Evolutionary conservation across 2,329 filamentous ascomycete genomes (phyloP), one percentile per base, ranked within the genome.

Genomic region (Microdochium nivale): DNA sequence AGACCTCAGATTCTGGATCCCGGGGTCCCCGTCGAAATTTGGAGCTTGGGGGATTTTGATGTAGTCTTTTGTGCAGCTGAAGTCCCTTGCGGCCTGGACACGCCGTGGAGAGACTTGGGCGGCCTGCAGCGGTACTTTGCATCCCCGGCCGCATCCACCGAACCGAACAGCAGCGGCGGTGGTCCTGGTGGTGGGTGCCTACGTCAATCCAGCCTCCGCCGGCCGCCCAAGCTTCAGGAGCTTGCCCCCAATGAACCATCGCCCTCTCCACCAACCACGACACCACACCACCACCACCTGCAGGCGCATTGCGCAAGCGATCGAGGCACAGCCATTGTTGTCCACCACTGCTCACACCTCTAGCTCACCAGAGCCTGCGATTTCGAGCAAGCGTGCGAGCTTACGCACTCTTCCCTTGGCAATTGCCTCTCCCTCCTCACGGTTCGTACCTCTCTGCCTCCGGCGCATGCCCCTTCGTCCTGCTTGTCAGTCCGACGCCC

Each of bases 281-380:
- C 21, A 44, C 40, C 40, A 44, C 40, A 8, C 5, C 40, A 44
- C 33, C 21, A 44, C 40, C 40, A 44, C 40, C 19, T 21, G 19
- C 21, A 44, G 40, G 40, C 40, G 40, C 40, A 44, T 44, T 44
- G 40, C 40, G 40, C 40, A 44, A 44, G 40, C 40, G 40, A 44
- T 44, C 19, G 16, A 24, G n/a, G 40, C 40, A 44, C 40, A 16
- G 40, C 40, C 40, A 30, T 30, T 30, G 27, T 44, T 13, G 35
- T 40, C n/a, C 35, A 40, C 35, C 35, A 40, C n/a, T n/a, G 27
- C 27, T 30, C 27, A 30, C 27, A 30, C 27, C 27, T 30, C 40
- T 16, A 37, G 14, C 13, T 44, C 40, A 23, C 40, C 5, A 3
- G 19, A 23, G n/a, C 40, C 40, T 19, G 40, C 19, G 40, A 21